These are phyloP conservation scores for Annulohypoxylon bovei DNA, from an alignment of 495 filamentous ascomycete species.

Conservation along the genomic window DNA sequence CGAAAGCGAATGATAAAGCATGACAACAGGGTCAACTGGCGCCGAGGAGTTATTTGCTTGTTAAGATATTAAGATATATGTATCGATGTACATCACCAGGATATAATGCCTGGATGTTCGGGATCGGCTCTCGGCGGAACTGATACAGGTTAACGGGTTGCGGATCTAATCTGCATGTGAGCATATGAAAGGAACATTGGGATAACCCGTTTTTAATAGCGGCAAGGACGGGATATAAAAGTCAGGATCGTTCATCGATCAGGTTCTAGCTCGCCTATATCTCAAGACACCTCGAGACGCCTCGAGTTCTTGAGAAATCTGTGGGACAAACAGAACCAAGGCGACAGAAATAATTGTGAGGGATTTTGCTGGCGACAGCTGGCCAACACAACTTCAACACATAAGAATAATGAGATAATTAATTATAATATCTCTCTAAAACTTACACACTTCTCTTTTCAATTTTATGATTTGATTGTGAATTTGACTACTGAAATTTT, in stretches of 20 bases:
- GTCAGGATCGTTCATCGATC: background rate
- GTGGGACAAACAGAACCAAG: conserved; percentile 1
- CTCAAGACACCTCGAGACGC: background rate
- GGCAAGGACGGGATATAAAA: conserved; percentile 18
- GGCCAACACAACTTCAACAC: background rate
- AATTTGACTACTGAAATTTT: background rate
- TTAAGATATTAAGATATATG: background rate
- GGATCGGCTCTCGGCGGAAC: conserved; percentile 12
- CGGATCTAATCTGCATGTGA: conserved; percentile 14
- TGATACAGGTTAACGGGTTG: conserved; percentile 16
- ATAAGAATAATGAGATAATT: background rate
- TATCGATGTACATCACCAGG: conserved; percentile 11
- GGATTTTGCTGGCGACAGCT: background rate
- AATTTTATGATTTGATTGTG: background rate
- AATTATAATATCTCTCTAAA: background rate
- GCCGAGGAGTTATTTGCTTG: conserved; percentile 25
- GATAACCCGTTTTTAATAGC: conserved; percentile 21
- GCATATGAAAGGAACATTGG: conserved; percentile 32
- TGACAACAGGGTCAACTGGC: conserved; percentile 40
- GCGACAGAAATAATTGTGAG: conserved; percentile 3
- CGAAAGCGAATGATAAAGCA: conserved; percentile 33
- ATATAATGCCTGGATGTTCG: conserved; percentile 15
- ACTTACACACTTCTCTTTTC: background rate
- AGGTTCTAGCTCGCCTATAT: background rate
- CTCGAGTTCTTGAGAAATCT: background rate